These are phyloP conservation scores for Aureobasidium pullulans DNA, from an alignment of 2,329 filamentous ascomycete genomes.

Conservation along the genomic window DNA sequence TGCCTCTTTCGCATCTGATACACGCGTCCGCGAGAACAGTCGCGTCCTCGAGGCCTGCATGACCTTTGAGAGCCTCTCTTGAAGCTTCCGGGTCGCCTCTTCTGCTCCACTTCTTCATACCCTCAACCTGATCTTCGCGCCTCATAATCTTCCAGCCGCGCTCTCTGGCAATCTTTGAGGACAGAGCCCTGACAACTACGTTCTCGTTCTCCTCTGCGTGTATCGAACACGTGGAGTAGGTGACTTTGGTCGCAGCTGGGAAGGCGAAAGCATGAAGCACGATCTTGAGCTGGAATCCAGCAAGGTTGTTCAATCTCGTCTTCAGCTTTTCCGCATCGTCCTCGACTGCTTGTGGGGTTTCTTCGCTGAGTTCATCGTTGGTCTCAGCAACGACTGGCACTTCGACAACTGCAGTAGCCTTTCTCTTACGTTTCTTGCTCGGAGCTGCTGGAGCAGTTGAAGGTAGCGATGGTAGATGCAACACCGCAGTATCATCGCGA, in stretches of 20 bases:
- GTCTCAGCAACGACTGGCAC: conserved; percentile 9
- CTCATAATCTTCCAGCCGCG: conserved; percentile 71
- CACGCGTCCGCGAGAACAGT: conserved; percentile 19
- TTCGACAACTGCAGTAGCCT: background rate
- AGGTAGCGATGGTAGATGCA: conserved; percentile 5
- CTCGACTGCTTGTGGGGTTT: conserved; percentile 22
- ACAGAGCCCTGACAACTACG: conserved; percentile 67
- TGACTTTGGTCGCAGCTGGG: conserved; percentile 64
- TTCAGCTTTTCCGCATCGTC: conserved; percentile 49
- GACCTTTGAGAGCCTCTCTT: conserved; percentile 29
- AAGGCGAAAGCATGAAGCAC: conserved; percentile 81
- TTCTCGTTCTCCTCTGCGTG: conserved; percentile 82
- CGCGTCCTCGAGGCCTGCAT: conserved; percentile 25
- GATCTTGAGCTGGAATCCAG: conserved; percentile 73
- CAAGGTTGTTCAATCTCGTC: conserved; percentile 63
- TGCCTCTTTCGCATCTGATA: conserved; percentile 24
- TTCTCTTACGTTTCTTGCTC: conserved; percentile 27
- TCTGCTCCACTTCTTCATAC: conserved; percentile 70
- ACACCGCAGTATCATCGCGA: conserved; percentile 54
- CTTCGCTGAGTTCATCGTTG: conserved; percentile 23
- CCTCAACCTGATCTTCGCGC: conserved; percentile 65
- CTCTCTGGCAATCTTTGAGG: conserved; percentile 56
- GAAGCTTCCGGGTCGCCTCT: conserved; percentile 27
- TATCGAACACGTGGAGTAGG: conserved; percentile 90
- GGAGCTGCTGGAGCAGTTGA: background rate